A percentile compares a stretch with the other conserved stretches of the same genome.
phyloP scores from a whole-genome alignment of 345 rosid genomes.

The Erysimum cheiranthoides region DNA sequence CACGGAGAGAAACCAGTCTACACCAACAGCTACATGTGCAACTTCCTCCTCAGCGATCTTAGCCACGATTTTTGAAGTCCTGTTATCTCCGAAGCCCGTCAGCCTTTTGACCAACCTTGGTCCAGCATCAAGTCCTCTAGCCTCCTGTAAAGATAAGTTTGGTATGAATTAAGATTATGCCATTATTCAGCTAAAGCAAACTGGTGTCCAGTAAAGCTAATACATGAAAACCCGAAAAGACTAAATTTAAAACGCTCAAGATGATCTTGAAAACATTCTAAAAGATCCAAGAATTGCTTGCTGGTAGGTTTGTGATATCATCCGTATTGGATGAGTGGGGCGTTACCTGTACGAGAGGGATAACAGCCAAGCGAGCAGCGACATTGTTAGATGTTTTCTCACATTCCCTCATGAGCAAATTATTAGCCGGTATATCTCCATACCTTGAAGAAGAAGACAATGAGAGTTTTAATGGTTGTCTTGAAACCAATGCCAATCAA shows the following conservation, averaged over 20 bases:
- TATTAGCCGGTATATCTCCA: conserved; percentile 97
- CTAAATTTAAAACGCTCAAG: no score
- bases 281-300: no score
- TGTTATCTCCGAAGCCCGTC: conserved; percentile 82
- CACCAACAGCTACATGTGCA: conserved; percentile 96
- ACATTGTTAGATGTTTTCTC: conserved; percentile 79
- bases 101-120: conserved; percentile 86
- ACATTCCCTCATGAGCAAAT: conserved; percentile 88
- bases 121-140: conserved; percentile 98
- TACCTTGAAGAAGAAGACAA: conserved; percentile 51
- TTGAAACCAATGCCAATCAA: conserved; percentile 3
- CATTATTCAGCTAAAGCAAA: background rate
- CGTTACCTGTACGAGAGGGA: conserved; percentile 45
- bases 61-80: conserved; percentile 75
- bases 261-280: no score
- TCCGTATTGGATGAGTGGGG: background rate
- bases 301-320: background rate
- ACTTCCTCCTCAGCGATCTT: conserved; percentile 88
- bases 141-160: conserved; percentile 62
- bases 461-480: conserved; percentile 6
- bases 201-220: background rate
- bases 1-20: conserved; percentile 76
- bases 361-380: conserved; percentile 80
- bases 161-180: background rate
- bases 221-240: no score